Base-by-base conservation (phyloP, 768 basidiomycete genomes). In the Lactifluus volemus region DNA sequence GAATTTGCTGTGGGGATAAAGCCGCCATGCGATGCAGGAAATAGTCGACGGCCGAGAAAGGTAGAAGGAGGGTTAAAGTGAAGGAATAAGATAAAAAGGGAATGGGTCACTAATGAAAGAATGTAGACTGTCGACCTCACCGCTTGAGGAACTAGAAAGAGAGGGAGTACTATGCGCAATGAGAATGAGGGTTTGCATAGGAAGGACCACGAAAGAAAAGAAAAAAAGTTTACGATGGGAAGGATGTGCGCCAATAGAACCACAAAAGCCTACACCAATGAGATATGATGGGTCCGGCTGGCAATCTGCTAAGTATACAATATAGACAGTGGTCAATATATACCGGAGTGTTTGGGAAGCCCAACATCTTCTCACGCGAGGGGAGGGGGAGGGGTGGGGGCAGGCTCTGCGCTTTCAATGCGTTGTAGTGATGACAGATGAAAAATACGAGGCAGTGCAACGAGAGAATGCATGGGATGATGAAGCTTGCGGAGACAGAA, bases 1-100 rank as follows among this genome's bases (percentile, higher is more conserved):
- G 53, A 44, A 60, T 36, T 50, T 56, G 63, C 45, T 57, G 55
- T 60, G 55, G 55, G 58, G 56, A 47, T 57, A 58, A 68, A 70
- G 67, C 69, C 68, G 59, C 65, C 70, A 68, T 68, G 72, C 64
- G 67, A 73, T 72, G 70, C 64, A 71, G 69, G 59, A 69, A 47
- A 68, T 66, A 69, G 70, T 70, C 75, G 70, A 74, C 72, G 73
- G 68, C 67, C 70, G 67, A 63, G 65, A 68, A 45, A 70, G 64
- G 65, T 68, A 60, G 66, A 70, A 67, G 67, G 65, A 73, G 77
- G 75, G 76, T 77, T 80, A 78, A 74, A 79, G 84, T 88, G 86
- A 87, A 79, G 82, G 80, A 88, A 89, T 89, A 89, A 89, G 78
- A 82, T 84, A 85, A 82, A 34, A 78, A 83, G 75, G 78, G 81